Base-by-base conservation (phyloP, 2,329 filamentous ascomycete species). In the Penicillium hordei region DNA sequence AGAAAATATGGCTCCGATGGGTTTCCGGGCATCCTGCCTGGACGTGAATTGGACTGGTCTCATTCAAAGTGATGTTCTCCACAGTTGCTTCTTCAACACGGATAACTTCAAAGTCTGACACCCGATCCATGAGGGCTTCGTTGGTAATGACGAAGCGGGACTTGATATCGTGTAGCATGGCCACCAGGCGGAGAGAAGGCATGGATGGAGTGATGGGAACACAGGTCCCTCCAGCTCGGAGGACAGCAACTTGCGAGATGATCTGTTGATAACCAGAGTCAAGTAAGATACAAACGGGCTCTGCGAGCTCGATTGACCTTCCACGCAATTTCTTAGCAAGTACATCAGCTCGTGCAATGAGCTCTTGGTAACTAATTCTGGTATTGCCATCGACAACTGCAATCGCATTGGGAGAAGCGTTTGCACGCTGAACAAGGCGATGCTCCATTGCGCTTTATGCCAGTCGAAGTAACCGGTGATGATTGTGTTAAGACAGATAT, bases 1-100 rank as follows among this genome's bases (percentile, higher is more conserved):
- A 90, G 25, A 86, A 50, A 34, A 64, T 62, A 36, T 62, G 62
- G 13, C 48, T 60, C 25, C 60, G 52, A 48, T 56, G 36, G 8
- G 36, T 19, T 38, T 38, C n/a, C n/a, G 17, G 17, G 19, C 36
- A 19, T 12, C 36, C 17, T 10, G 36, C 36, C 8, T 5, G n/a
- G 1, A 38, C n/a, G 9, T 0, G 17, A 5, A 19, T n/a, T 19
- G 36, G n/a, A 8, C 8, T 17, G 4, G 17, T 38, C n/a, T 38
- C 17, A 2, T 4, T 38, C 8, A 19, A 19, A 38, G 36, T 38
- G 36, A 38, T 38, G 5, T 38, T 19, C n/a, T 9, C 7, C 36
- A 8, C 36, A 19, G 17, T 38, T 9, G 17, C 17, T 38, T 38
- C 34, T 19, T 38, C 36, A 3, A 38, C 36, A 4, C 8, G 36